Conservation (phyloP, 192 early-diverging fungal species). For the Spizellomyces punctatus region DNA sequence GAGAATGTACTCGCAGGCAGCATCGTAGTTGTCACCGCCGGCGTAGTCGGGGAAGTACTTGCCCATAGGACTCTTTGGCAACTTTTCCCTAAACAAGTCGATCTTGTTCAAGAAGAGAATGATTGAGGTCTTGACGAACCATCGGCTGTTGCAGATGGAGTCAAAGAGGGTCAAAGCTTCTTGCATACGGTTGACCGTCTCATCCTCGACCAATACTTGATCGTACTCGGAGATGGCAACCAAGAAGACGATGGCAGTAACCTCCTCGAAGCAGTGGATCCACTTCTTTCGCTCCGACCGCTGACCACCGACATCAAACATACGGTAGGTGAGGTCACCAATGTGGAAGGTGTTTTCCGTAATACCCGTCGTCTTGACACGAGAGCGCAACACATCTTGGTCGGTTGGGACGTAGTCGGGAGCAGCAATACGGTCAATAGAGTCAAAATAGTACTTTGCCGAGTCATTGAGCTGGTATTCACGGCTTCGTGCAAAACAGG, state of each 20-base stretch:
- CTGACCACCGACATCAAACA: slow-evolving; percentile 98
- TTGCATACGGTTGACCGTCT: slow-evolving; percentile 94
- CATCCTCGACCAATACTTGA: slow-evolving; percentile 92
- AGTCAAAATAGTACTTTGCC: slow-evolving; percentile 93
- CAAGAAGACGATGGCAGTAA: slow-evolving; percentile 93
- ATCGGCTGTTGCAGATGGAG: slow-evolving; percentile 95
- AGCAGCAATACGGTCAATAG: slow-evolving; percentile 80
- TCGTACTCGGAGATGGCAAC: slow-evolving; percentile 97
- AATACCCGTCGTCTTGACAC: slow-evolving; percentile 96
- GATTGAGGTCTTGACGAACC: slow-evolving; percentile 95
- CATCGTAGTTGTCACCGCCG: slow-evolving; percentile 50
- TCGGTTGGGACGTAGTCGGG: slow-evolving; percentile 85
- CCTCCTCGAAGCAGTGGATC: slow-evolving; percentile 98
- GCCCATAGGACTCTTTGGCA: slow-evolving; percentile 77
- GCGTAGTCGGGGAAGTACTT: slow-evolving; percentile 90
- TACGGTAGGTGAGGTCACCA: slow-evolving; percentile 88
- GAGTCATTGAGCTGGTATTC: slow-evolving; percentile 98
- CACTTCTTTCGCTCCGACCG: slow-evolving; percentile 98
- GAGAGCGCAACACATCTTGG: slow-evolving; percentile 94
- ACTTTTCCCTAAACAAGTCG: slow-evolving; percentile 91
- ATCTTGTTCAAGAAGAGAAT: slow-evolving; percentile 99
- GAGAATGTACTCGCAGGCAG: slow-evolving; percentile 51
- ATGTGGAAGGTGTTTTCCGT: slow-evolving; percentile 92
- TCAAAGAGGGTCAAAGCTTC: slow-evolving; percentile 96
- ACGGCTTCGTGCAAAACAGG: slow-evolving; percentile 76